Percentiles rank a stretch among this genome's conserved stretches.
Conservation (phyloP, 176 grass and related monocot genomes). For the Alopecurus myosuroides region DNA sequence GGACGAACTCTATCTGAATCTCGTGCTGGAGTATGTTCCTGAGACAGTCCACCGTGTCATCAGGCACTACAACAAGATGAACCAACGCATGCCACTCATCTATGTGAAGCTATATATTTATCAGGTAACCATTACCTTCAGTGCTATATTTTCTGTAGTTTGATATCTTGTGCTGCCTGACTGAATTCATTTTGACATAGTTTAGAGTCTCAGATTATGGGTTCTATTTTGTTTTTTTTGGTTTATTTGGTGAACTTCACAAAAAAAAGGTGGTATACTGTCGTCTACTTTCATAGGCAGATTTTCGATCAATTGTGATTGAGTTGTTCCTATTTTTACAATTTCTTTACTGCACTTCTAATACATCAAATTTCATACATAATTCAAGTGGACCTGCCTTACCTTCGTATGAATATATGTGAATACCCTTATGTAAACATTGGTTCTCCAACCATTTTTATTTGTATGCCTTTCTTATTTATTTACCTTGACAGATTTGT, state of each 20-base stretch:
- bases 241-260: not conserved
- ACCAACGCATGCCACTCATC: slow-evolving; percentile 67
- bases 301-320: not conserved
- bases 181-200: not conserved
- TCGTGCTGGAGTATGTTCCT: slow-evolving; percentile 76
- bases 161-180: not conserved
- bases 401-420: not conserved
- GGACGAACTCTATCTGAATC: slow-evolving; percentile 65
- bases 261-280: not conserved
- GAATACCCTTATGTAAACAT: not conserved
- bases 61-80: slow-evolving; percentile 77
- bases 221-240: not conserved
- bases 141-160: not conserved
- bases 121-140: slow-evolving; percentile 39
- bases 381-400: not conserved
- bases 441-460: not conserved
- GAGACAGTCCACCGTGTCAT: slow-evolving; percentile 73
- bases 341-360: not conserved
- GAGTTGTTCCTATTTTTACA: not conserved
- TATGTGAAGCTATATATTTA: slow-evolving; percentile 62
- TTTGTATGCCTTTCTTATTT: not conserved
- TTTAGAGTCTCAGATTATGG: not conserved
- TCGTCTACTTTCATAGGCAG: not conserved
- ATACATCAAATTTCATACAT: not conserved
- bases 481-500: slow-evolving; percentile 50